Evolutionary conservation across 2,329 filamentous ascomycete genomes (phyloP).

Genomic region (Botrytis hyacinthi): DNA sequence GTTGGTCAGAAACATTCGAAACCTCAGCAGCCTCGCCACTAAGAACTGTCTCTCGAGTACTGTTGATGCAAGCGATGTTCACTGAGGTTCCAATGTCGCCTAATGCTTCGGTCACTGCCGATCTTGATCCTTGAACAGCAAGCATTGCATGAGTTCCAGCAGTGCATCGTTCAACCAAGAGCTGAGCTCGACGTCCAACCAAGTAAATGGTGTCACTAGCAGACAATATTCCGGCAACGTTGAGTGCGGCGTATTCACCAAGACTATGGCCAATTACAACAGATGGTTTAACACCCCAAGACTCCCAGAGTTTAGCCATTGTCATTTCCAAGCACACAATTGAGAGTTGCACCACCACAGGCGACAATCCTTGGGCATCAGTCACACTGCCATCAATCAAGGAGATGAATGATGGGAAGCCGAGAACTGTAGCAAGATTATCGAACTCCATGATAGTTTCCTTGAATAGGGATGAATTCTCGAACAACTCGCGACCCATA

Average conservation of each 20-base stretch:
- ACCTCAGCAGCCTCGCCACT: slow-evolving; percentile 44
- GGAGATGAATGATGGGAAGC: slow-evolving; percentile 19
- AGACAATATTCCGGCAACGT: slow-evolving; percentile 67
- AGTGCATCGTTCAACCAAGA: slow-evolving; percentile 64
- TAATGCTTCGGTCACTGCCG: slow-evolving; percentile 29
- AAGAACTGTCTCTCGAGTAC: slow-evolving; percentile 20
- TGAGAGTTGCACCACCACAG: slow-evolving; percentile 17
- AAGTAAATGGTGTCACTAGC: slow-evolving; percentile 69
- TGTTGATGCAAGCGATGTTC: slow-evolving; percentile 22
- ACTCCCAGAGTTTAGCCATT: slow-evolving; percentile 20
- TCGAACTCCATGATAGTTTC: slow-evolving; percentile 21
- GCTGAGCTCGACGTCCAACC: slow-evolving; percentile 63
- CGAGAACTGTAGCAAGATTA: slow-evolving; percentile 17
- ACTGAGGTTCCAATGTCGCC: slow-evolving; percentile 2
- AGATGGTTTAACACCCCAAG: slow-evolving; percentile 19
- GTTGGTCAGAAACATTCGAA: slow-evolving; percentile 45
- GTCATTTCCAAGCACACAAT: slow-evolving; percentile 21
- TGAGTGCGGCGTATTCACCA: slow-evolving; percentile 60
- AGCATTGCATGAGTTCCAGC: slow-evolving; percentile 66
- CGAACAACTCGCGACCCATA: slow-evolving; percentile 21
- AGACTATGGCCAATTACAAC: slow-evolving; percentile 49
- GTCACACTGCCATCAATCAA: slow-evolving; percentile 18
- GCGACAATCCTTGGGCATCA: slow-evolving; percentile 14
- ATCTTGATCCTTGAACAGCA: slow-evolving; percentile 52
- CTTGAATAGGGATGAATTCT: slow-evolving; percentile 12